A percentile compares a stretch with the other conserved stretches of the same genome.
Conservation (phyloP, 2,329 filamentous ascomycete species). For the Aspergillus viridinutans region DNA sequence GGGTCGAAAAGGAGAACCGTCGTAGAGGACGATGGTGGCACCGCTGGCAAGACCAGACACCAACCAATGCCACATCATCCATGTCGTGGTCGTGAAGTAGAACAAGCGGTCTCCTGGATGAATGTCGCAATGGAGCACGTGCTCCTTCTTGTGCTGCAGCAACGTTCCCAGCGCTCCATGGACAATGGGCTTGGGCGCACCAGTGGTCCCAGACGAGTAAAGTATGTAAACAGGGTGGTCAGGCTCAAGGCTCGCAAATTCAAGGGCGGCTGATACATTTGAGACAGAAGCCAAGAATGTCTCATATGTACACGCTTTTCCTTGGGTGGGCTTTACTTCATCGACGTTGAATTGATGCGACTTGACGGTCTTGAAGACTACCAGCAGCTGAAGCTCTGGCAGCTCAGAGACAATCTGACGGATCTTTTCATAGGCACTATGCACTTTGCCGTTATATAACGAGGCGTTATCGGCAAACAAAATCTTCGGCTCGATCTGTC, state of each 20-base stretch:
- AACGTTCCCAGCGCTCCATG: slow-evolving; percentile 87
- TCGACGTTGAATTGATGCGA: slow-evolving; percentile 34
- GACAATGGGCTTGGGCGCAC: slow-evolving; percentile 84
- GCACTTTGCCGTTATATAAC: slow-evolving; percentile 86
- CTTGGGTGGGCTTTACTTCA: slow-evolving; percentile 32
- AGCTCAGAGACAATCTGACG: slow-evolving; percentile 68
- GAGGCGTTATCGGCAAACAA: slow-evolving; percentile 85
- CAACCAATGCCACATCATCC: slow-evolving; percentile 99
- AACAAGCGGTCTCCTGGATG: slow-evolving; percentile 69
- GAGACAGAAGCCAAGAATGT: slow-evolving; percentile 45
- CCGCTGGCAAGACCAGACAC: slow-evolving; percentile 80
- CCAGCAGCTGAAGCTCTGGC: slow-evolving; percentile 62
- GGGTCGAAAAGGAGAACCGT: slow-evolving; percentile 83
- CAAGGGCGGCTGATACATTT: slow-evolving; percentile 40
- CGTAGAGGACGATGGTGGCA: slow-evolving; percentile 80
- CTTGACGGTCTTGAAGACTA: slow-evolving; percentile 67
- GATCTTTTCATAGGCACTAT: slow-evolving; percentile 75
- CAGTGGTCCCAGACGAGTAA: slow-evolving; percentile 89
- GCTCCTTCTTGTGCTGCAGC: slow-evolving; percentile 96
- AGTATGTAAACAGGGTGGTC: slow-evolving; percentile 91
- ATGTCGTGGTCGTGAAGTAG: slow-evolving; percentile 92
- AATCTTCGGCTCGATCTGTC: slow-evolving; percentile 77
- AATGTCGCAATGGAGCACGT: slow-evolving; percentile 80
- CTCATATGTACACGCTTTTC: slow-evolving; percentile 38
- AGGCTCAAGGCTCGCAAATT: slow-evolving; percentile 73